A percentile compares a stretch with the other conserved stretches of the same genome.
Conservation (phyloP, 257 asterid genomes). For the Solanum clarkiae region DNA sequence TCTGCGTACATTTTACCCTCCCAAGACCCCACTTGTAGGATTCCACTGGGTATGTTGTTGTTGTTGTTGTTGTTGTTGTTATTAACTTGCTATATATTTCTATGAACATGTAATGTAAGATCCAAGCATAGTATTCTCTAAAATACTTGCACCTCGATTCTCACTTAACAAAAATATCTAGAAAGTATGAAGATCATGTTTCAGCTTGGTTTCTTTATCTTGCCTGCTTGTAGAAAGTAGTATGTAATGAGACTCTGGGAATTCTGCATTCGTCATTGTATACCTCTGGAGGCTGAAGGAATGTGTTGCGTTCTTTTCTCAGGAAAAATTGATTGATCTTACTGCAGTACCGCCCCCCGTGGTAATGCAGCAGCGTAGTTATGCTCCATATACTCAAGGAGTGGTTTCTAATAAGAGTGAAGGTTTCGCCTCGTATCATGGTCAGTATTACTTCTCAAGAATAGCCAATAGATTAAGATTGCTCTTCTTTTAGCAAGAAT, state of each 20-base stretch:
- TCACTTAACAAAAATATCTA: not conserved
- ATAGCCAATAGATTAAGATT: not conserved
- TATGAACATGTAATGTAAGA: no score
- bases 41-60: no score
- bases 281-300: conserved; percentile 3
- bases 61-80: no score
- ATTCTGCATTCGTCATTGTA: not conserved
- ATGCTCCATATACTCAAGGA: conserved; percentile 32
- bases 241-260: not conserved
- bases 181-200: not conserved
- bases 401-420: conserved; percentile 35
- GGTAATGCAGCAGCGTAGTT: conserved; percentile 34
- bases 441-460: conserved; percentile 13
- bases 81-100: no score
- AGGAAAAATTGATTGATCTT: conserved; percentile 56
- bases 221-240: not conserved
- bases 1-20: no score
- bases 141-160: no score
- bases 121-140: no score
- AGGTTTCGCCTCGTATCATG: conserved; percentile 32
- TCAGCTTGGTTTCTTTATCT: not conserved
- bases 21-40: no score
- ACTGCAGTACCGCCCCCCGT: conserved; percentile 37
- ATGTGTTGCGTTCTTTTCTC: conserved; percentile 18
- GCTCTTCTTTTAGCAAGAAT: not conserved